A percentile compares a stretch with the other conserved stretches of the same genome.
Evolutionary conservation across 352 stramenopile genomes (phyloP).

Genomic region (Thraustochytrium striatum): DNA sequence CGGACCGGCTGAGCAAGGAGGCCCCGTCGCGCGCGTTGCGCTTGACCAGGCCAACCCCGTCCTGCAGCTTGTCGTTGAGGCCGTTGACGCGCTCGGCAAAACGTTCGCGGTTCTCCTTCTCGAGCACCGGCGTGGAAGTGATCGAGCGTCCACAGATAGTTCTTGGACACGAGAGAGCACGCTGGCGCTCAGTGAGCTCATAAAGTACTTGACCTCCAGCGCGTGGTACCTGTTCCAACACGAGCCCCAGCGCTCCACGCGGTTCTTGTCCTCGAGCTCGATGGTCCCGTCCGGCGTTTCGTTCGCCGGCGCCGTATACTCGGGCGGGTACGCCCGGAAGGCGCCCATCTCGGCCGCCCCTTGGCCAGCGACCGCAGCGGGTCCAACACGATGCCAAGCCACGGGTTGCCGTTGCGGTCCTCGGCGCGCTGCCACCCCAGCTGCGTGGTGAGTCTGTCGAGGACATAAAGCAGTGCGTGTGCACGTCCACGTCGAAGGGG

Average conservation of each 20-base stretch:
- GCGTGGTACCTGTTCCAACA: slow-evolving; percentile 84
- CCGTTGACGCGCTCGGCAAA: slow-evolving; percentile 80
- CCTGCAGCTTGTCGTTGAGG: slow-evolving; percentile 72
- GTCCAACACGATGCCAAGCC: slow-evolving; percentile 96
- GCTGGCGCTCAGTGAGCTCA: slow-evolving; percentile 73
- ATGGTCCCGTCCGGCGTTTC: slow-evolving; percentile 91
- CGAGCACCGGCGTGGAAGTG: slow-evolving; percentile 74
- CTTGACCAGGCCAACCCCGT: not conserved
- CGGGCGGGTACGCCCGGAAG: slow-evolving; percentile 93
- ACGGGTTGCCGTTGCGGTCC: slow-evolving; percentile 77
- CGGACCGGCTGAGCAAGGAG: not conserved
- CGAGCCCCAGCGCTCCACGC: slow-evolving; percentile 92
- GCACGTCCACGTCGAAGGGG: slow-evolving; percentile 90
- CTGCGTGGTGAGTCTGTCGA: slow-evolving; percentile 95
- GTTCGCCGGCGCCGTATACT: slow-evolving; percentile 85
- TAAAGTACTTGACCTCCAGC: slow-evolving; percentile 80
- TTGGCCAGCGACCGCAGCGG: slow-evolving; percentile 87
- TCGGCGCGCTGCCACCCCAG: slow-evolving; percentile 95
- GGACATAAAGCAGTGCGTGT: slow-evolving; percentile 95
- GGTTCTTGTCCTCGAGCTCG: slow-evolving; percentile 79
- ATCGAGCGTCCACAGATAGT: slow-evolving; percentile 83
- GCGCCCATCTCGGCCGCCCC: slow-evolving; percentile 87
- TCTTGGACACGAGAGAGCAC: slow-evolving; percentile 76
- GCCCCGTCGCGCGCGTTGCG: not conserved
- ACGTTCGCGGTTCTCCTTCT: slow-evolving; percentile 77